These are phyloP conservation scores for Phialocephala sp. DNA, from an alignment of 2,329 filamentous ascomycete genomes.

Conservation along the genomic window DNA sequence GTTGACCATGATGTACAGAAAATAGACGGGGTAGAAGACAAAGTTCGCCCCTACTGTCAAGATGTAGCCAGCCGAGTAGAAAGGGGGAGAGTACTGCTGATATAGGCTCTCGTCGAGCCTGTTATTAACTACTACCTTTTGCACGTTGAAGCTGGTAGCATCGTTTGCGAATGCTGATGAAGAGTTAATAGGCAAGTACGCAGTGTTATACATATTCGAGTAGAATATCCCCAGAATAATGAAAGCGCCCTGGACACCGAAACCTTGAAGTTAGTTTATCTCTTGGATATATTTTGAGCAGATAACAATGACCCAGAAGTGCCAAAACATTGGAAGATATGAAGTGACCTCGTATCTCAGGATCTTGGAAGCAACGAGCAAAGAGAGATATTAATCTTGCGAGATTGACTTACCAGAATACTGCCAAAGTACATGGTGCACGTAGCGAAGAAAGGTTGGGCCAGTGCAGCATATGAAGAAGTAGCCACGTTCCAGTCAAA, in stretches of 20 bases:
- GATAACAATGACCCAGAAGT: not conserved
- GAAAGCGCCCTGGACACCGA: slow-evolving; percentile 34
- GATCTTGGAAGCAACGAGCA: too few species aligned
- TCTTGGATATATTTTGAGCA: not conserved
- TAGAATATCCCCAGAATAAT: slow-evolving; percentile 40
- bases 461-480: slow-evolving; percentile 42
- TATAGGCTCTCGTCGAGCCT: slow-evolving; percentile 48
- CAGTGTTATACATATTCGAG: slow-evolving; percentile 41
- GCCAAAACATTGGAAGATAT: too few species aligned
- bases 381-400: too few species aligned
- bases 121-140: slow-evolving; percentile 40
- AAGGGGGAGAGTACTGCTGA: slow-evolving; percentile 51
- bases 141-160: slow-evolving; percentile 47
- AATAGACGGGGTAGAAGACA: slow-evolving; percentile 52
- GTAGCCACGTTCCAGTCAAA: slow-evolving; percentile 55
- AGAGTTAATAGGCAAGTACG: slow-evolving; percentile 56
- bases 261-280: too few species aligned
- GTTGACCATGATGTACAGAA: slow-evolving; percentile 51
- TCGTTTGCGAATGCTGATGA: slow-evolving; percentile 53
- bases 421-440: slow-evolving; percentile 40
- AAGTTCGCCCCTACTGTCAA: slow-evolving; percentile 51
- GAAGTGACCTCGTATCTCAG: too few species aligned
- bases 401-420: slow-evolving; percentile 27
- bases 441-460: slow-evolving; percentile 43
- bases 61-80: slow-evolving; percentile 51